Conservation (phyloP, 73 alveolate species). For the Urostyla sp. region DNA sequence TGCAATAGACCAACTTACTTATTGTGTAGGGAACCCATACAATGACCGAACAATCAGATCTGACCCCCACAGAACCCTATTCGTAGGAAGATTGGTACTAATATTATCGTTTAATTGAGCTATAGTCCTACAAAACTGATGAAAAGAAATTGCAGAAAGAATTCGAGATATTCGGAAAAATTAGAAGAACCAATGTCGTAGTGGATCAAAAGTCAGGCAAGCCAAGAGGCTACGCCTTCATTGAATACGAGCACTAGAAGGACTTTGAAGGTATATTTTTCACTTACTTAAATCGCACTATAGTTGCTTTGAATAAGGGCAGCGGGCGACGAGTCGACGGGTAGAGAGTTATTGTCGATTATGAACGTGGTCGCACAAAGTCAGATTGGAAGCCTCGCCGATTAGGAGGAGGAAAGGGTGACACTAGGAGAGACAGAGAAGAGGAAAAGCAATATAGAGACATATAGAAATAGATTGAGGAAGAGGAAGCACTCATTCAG, state of each 20-base stretch:
- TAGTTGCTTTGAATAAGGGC: constrained; percentile 80
- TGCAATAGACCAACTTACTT: not conserved
- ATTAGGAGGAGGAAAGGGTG: constrained; percentile 94
- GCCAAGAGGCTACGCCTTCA: constrained; percentile 97
- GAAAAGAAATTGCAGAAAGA: constrained; percentile 85
- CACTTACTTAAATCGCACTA: not conserved
- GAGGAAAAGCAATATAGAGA: constrained; percentile 49
- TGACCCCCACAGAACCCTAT: constrained; percentile 92
- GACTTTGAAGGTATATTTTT: constrained; percentile 69
- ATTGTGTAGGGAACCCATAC: constrained; percentile 87
- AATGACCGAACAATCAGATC: constrained; percentile 79
- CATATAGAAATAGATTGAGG: not conserved
- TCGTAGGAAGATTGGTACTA: constrained; percentile 79
- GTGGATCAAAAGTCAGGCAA: constrained; percentile 82
- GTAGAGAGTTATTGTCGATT: constrained; percentile 86
- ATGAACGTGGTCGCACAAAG: constrained; percentile 92
- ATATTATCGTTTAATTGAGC: not conserved
- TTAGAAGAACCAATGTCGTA: constrained; percentile 83
- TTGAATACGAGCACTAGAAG: constrained; percentile 88
- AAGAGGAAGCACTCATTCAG: constrained; percentile 17
- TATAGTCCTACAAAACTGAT: constrained; percentile 76
- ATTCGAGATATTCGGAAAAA: constrained; percentile 91
- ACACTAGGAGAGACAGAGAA: constrained; percentile 66
- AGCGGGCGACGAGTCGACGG: constrained; percentile 94
- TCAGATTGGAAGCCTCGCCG: constrained; percentile 88